Evolutionary conservation across 306 rosid genomes (phyloP).

Genomic region (Malus sylvestris): DNA sequence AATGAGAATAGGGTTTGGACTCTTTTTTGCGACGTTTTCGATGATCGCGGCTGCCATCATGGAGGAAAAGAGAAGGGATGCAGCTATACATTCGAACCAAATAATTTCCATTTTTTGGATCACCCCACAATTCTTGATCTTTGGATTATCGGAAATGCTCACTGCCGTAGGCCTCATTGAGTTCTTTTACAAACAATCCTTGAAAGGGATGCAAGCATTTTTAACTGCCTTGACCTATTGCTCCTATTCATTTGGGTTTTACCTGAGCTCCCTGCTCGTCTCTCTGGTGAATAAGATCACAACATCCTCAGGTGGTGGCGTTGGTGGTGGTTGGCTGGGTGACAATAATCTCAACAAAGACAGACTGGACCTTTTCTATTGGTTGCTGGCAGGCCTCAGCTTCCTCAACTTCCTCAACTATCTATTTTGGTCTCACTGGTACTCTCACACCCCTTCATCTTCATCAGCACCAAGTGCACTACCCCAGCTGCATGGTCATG

Average conservation of each 20-base stretch:
- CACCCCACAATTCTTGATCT: conserved; percentile 86
- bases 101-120: conserved; percentile 88
- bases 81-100: conserved; percentile 30
- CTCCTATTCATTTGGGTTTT: conserved; percentile 91
- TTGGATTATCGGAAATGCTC: conserved; percentile 88
- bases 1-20: conserved; percentile 75
- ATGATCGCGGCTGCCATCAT: conserved; percentile 83
- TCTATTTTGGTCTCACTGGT: conserved; percentile 75
- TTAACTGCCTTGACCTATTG: conserved; percentile 77
- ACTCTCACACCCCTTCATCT: conserved; percentile 37
- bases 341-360: conserved; percentile 72
- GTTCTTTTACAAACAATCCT: conserved; percentile 78
- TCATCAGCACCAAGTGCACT: conserved; percentile 14
- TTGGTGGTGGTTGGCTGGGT: conserved; percentile 66
- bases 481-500: background rate
- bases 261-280: conserved; percentile 71
- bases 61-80: conserved; percentile 77
- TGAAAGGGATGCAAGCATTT: conserved; percentile 82
- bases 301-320: conserved; percentile 21
- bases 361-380: conserved; percentile 83
- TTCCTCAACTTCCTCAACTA: conserved; percentile 75
- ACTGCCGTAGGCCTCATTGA: conserved; percentile 85
- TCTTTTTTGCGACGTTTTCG: conserved; percentile 73
- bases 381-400: conserved; percentile 66
- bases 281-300: conserved; percentile 71